Evolutionary conservation across 2,329 filamentous ascomycete species (phyloP).

Genomic region (Phialophora expanda): DNA sequence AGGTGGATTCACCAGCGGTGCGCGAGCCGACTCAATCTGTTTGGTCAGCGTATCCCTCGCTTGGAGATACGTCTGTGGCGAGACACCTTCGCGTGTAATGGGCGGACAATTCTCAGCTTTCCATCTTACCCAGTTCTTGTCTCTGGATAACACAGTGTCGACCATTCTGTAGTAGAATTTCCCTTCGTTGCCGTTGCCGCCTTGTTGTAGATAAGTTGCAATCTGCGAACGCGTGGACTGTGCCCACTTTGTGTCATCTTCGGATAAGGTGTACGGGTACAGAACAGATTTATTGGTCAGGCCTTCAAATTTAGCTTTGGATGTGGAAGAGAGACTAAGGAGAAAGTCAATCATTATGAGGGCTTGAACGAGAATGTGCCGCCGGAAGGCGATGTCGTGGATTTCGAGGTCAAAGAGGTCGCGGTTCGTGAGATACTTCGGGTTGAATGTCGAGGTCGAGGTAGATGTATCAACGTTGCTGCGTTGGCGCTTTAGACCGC

Average conservation of each 20-base stretch:
- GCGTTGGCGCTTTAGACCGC: slow-evolving; percentile 72
- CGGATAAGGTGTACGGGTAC: slow-evolving; percentile 75
- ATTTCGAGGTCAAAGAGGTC: slow-evolving; percentile 97
- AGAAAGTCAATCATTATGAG: slow-evolving; percentile 95
- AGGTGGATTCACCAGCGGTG: slow-evolving; percentile 67
- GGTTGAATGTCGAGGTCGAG: slow-evolving; percentile 77
- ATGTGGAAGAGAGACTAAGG: slow-evolving; percentile 80
- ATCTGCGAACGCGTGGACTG: slow-evolving; percentile 77
- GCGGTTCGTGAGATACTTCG: slow-evolving; percentile 96
- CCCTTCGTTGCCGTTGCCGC: slow-evolving; percentile 68
- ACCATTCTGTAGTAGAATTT: slow-evolving; percentile 96
- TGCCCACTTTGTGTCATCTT: slow-evolving; percentile 90
- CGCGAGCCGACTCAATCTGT: slow-evolving; percentile 71
- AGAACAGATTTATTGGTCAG: slow-evolving; percentile 85
- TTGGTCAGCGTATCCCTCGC: slow-evolving; percentile 70
- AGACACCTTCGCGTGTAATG: slow-evolving; percentile 77
- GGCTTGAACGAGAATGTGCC: slow-evolving; percentile 92
- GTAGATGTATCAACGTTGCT: slow-evolving; percentile 51
- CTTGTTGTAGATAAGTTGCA: slow-evolving; percentile 74
- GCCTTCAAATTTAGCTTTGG: slow-evolving; percentile 77
- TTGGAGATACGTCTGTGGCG: slow-evolving; percentile 69
- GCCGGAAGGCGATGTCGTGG: slow-evolving; percentile 89
- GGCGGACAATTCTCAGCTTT: slow-evolving; percentile 91
- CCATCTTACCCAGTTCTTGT: slow-evolving; percentile 99
- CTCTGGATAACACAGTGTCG: slow-evolving; percentile 89